These are phyloP conservation scores for Trichophyton mentagrophytes DNA, from an alignment of 2,329 filamentous ascomycete genomes.

Conservation along the genomic window DNA sequence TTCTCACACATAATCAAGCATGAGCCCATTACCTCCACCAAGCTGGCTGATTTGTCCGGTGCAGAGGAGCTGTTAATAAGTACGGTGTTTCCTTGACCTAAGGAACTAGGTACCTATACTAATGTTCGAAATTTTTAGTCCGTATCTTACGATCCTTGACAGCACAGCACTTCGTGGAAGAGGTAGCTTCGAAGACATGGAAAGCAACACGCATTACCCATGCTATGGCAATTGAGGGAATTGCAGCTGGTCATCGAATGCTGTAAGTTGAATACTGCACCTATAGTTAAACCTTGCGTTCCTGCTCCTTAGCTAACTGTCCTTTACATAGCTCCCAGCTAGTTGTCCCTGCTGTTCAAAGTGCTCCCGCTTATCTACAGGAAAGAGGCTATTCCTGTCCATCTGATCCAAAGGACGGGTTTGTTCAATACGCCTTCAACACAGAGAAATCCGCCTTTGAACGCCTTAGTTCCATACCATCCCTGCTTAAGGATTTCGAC, in stretches of 20 bases:
- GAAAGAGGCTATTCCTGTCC: slow-evolving; percentile 4
- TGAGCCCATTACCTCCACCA: slow-evolving; percentile 2
- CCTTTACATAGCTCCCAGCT: slow-evolving; percentile 1
- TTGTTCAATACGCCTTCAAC: slow-evolving; percentile 4
- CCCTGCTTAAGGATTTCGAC: slow-evolving; percentile 3
- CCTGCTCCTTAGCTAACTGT: background rate
- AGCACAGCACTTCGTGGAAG: background rate
- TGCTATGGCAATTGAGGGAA: slow-evolving; percentile 2
- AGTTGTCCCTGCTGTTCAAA: slow-evolving; percentile 4
- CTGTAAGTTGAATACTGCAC: background rate
- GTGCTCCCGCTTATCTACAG: background rate
- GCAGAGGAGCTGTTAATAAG: slow-evolving; percentile 6
- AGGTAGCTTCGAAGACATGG: slow-evolving; percentile 2
- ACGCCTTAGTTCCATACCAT: slow-evolving; percentile 3
- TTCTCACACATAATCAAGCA: slow-evolving; percentile 3
- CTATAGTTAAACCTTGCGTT: background rate
- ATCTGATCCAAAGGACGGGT: slow-evolving; percentile 3
- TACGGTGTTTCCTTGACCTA: background rate
- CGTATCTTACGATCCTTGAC: slow-evolving; percentile 3
- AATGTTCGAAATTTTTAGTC: background rate
- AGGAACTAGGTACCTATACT: background rate
- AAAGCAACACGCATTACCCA: slow-evolving; percentile 2
- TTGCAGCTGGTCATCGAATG: slow-evolving; percentile 4
- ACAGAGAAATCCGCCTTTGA: slow-evolving; percentile 4
- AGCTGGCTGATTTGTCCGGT: slow-evolving; percentile 2